A percentile compares a stretch with the other conserved stretches of the same genome.
Evolutionary conservation across 73 alveolate genomes (phyloP).

Genomic region (Symbiodinium natans): DNA sequence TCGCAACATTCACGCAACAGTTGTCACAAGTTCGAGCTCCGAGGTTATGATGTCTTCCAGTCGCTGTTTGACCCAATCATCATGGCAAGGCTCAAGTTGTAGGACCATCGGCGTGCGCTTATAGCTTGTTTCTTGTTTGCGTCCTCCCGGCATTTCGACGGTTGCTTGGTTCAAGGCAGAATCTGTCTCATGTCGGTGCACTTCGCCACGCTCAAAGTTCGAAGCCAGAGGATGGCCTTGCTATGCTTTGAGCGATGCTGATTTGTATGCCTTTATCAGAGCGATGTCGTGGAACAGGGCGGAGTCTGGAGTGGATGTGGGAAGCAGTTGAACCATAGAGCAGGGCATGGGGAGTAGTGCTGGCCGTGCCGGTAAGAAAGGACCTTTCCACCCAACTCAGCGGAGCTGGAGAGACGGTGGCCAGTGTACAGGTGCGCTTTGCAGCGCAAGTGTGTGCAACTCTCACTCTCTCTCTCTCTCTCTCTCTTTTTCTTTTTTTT

Average conservation of each 20-base stretch:
- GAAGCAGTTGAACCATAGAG: background rate
- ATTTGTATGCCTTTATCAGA: no score
- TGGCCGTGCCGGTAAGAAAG: background rate
- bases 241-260: no score
- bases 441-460: no score
- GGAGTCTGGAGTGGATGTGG: no score
- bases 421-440: background rate
- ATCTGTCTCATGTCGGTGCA: background rate
- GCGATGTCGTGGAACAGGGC: no score
- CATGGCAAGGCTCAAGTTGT: slow-evolving; percentile 11
- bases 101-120: background rate
- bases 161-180: background rate
- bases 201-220: background rate
- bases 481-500: no score
- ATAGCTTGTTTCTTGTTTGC: background rate
- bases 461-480: no score
- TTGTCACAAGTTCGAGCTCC: no score
- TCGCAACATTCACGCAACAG: no score
- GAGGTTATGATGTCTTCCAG: slow-evolving; percentile 48
- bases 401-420: background rate
- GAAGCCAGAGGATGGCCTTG: background rate
- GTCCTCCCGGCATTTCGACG: no score
- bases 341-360: background rate
- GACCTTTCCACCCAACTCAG: background rate
- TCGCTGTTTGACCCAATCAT: slow-evolving; percentile 51